Evolutionary conservation across 768 basidiomycete species (phyloP).

Genomic region (Tulasnella sp.): DNA sequence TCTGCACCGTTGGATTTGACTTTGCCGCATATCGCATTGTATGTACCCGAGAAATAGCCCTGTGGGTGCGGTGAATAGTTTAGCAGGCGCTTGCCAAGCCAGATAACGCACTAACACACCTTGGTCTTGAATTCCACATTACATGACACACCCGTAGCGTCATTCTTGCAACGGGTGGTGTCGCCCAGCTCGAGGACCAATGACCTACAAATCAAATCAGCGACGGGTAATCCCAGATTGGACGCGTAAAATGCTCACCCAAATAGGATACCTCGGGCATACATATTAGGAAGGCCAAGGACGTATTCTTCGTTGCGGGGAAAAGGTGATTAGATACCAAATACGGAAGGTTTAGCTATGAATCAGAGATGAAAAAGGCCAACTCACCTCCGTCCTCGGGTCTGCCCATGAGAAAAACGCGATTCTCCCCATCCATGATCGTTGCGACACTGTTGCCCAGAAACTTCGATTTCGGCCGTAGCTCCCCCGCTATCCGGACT

Average conservation of each 20-base stretch:
- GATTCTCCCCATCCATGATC: constrained; percentile 91
- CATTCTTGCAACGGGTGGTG: constrained; percentile 71
- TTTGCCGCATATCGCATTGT: constrained; percentile 79
- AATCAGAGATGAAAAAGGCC: too few species aligned
- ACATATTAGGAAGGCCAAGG: constrained; percentile 98
- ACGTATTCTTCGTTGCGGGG: constrained; percentile 48
- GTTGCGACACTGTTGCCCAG: constrained; percentile 95
- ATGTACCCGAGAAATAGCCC: constrained; percentile 47
- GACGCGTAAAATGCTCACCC: constrained; percentile 40
- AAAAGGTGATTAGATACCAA: constrained; percentile 3
- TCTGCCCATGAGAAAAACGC: constrained; percentile 67
- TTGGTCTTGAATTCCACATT: constrained; percentile 98
- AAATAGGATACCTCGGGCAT: constrained; percentile 51
- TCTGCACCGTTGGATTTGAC: constrained; percentile 50
- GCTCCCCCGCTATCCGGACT: constrained; percentile 77
- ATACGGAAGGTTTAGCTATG: too few species aligned
- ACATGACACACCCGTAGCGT: constrained; percentile 55
- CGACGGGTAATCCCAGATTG: constrained; percentile 21
- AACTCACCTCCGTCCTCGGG: constrained; percentile 76
- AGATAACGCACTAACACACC: constrained; percentile 30
- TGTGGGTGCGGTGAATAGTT: background rate
- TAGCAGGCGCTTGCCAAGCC: background rate
- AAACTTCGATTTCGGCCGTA: constrained; percentile 91
- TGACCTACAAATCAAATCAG: constrained; percentile 30
- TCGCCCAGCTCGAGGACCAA: constrained; percentile 97